Percentiles rank a stretch among this genome's conserved stretches.
Conservation (phyloP, 1,284 basidiomycete genomes). For the Cutaneotrichosporon sp. region DNA sequence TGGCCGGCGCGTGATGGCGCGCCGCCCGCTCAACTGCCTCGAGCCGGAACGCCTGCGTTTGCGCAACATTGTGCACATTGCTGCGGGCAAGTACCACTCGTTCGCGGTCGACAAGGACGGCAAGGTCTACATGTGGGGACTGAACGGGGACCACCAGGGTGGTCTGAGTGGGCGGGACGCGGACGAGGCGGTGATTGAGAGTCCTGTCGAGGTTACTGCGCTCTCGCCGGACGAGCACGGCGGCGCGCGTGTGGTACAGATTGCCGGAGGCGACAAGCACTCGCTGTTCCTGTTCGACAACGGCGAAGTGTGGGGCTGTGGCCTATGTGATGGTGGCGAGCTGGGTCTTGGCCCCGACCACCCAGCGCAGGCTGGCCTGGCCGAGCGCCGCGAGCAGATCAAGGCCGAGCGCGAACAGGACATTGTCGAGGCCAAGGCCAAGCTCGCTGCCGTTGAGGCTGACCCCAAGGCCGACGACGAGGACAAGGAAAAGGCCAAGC, state of each 20-base stretch:
- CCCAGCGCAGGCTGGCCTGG: conserved; percentile 52
- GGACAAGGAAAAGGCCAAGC: conserved; percentile 28
- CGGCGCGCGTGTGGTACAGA: conserved; percentile 60
- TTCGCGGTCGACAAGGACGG: conserved; percentile 82
- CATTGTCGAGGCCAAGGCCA: conserved; percentile 25
- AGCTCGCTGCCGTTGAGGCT: conserved; percentile 21
- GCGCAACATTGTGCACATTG: conserved; percentile 69
- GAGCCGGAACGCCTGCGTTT: conserved; percentile 71
- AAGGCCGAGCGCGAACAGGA: conserved; percentile 37
- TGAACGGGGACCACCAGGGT: conserved; percentile 71
- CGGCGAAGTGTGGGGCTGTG: conserved; percentile 77
- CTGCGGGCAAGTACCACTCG: conserved; percentile 76
- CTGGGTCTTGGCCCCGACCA: conserved; percentile 65
- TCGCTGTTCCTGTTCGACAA: conserved; percentile 76
- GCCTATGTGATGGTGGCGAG: conserved; percentile 70
- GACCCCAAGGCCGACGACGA: conserved; percentile 27
- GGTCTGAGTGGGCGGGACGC: conserved; percentile 47
- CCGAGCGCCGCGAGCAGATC: conserved; percentile 41
- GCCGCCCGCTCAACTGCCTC: conserved; percentile 70
- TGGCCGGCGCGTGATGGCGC: conserved; percentile 74
- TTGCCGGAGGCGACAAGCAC: conserved; percentile 68
- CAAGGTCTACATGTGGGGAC: conserved; percentile 83
- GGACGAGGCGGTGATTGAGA: conserved; percentile 56
- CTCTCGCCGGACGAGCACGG: conserved; percentile 63
- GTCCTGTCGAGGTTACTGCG: conserved; percentile 63